A percentile compares a stretch with the other conserved stretches of the same genome.
Conservation (phyloP, 2,329 filamentous ascomycete genomes). For the Fusarium buharicum region DNA sequence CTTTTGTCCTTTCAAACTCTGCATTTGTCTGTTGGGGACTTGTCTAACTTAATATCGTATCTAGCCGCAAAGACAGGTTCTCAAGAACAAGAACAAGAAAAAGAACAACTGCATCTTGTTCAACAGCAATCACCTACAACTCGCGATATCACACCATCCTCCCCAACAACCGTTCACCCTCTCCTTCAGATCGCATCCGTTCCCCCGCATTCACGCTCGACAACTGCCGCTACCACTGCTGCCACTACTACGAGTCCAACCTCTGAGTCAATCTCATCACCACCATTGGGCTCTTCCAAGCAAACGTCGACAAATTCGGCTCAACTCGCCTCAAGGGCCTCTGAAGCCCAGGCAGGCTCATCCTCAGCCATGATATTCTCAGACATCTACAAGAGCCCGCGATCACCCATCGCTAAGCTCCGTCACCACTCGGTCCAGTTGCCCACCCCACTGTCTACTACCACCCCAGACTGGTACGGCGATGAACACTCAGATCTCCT, state of each 20-base stretch:
- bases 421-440: slow-evolving; percentile 53
- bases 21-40: slow-evolving; percentile 1
- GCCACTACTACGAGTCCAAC: slow-evolving; percentile 28
- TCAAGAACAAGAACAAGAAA: slow-evolving; percentile 8
- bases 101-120: not conserved
- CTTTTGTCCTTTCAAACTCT: slow-evolving; percentile 15
- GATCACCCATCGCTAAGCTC: slow-evolving; percentile 63
- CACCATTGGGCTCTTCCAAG: slow-evolving; percentile 17
- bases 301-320: slow-evolving; percentile 14
- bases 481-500: slow-evolving; percentile 70
- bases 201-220: slow-evolving; percentile 40
- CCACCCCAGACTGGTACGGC: slow-evolving; percentile 51
- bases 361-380: slow-evolving; percentile 64
- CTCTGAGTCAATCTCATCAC: slow-evolving; percentile 18
- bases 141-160: slow-evolving; percentile 38
- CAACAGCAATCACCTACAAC: slow-evolving; percentile 23
- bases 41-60: slow-evolving; percentile 8
- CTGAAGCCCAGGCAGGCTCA: slow-evolving; percentile 30
- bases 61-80: slow-evolving; percentile 24
- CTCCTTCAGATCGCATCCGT: slow-evolving; percentile 34
- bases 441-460: slow-evolving; percentile 45
- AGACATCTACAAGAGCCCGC: slow-evolving; percentile 67
- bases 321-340: slow-evolving; percentile 32
- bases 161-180: slow-evolving; percentile 35
- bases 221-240: slow-evolving; percentile 34